phyloP scores from a whole-genome alignment of 2,329 filamentous ascomycete genomes.

The Decorospora gaudefroyi region DNA sequence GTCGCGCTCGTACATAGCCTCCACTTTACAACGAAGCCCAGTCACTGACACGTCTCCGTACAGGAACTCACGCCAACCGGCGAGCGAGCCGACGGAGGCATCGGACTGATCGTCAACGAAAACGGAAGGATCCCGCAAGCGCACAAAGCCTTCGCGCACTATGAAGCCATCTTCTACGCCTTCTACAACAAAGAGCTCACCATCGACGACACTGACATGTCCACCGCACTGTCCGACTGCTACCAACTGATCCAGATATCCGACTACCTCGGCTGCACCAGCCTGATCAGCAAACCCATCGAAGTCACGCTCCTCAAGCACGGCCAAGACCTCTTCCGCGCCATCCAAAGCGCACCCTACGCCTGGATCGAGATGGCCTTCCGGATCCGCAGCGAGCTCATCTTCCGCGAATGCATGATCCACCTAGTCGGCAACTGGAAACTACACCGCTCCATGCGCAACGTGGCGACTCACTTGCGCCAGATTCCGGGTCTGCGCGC shows the following conservation, averaged over 20 bases:
- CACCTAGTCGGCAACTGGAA: slow-evolving; percentile 53
- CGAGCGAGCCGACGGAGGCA: slow-evolving; percentile 25
- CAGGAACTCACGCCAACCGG: slow-evolving; percentile 46
- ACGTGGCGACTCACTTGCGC: slow-evolving; percentile 20
- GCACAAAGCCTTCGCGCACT: slow-evolving; percentile 40
- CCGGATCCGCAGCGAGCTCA: slow-evolving; percentile 53
- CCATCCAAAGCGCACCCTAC: slow-evolving; percentile 51
- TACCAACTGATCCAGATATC: slow-evolving; percentile 52
- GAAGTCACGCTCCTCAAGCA: slow-evolving; percentile 55
- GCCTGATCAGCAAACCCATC: slow-evolving; percentile 52
- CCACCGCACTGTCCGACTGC: slow-evolving; percentile 48
- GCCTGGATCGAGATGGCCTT: slow-evolving; percentile 54
- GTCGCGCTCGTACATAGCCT: not conserved
- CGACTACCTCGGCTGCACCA: slow-evolving; percentile 53
- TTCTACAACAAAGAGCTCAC: slow-evolving; percentile 53
- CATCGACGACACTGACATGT: slow-evolving; percentile 50
- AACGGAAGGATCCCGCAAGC: slow-evolving; percentile 42
- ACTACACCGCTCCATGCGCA: slow-evolving; percentile 10
- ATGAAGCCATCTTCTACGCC: slow-evolving; percentile 52
- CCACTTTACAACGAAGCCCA: not conserved
- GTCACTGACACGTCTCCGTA: slow-evolving; percentile 3
- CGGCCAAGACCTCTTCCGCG: slow-evolving; percentile 53
- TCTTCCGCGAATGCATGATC: slow-evolving; percentile 54
- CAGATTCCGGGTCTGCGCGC: slow-evolving; percentile 27
- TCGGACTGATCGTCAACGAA: slow-evolving; percentile 39